Conservation (phyloP, 306 rosid species). For the Oemleria cerasiformis region DNA sequence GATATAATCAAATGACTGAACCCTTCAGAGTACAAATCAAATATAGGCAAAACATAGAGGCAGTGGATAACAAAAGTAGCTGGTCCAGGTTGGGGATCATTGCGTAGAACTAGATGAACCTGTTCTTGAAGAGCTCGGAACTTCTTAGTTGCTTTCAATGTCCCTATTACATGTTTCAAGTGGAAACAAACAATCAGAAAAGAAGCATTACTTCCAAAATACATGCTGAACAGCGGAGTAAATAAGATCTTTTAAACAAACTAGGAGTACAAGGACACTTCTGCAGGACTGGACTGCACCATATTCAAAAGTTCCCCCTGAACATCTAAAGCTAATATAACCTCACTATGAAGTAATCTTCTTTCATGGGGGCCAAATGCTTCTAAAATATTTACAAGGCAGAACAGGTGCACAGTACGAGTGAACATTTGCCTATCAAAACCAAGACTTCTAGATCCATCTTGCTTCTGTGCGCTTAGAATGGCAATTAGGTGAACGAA, state of each 20-base stretch:
- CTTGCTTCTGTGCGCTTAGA: background rate
- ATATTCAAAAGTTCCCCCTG: background rate
- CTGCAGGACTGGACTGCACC: background rate
- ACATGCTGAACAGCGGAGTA: slow-evolving; percentile 1
- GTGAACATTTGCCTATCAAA: background rate
- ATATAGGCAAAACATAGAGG: slow-evolving; percentile 67
- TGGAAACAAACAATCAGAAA: slow-evolving; percentile 31
- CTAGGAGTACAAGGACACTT: background rate
- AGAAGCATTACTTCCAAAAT: slow-evolving; percentile 20
- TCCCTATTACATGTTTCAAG: slow-evolving; percentile 53
- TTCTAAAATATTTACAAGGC: background rate
- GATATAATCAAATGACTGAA: slow-evolving; percentile 86
- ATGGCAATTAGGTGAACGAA: background rate
- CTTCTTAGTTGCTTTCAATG: slow-evolving; percentile 78
- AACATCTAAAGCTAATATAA: background rate
- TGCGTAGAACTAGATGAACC: slow-evolving; percentile 66
- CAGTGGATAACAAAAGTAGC: slow-evolving; percentile 75
- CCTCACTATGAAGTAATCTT: background rate
- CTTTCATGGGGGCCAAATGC: background rate
- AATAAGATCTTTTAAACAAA: background rate
- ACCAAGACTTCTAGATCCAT: background rate
- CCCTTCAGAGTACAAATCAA: slow-evolving; percentile 64
- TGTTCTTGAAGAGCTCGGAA: slow-evolving; percentile 89
- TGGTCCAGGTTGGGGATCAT: slow-evolving; percentile 85
- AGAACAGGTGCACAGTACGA: background rate